Evolutionary conservation across 331 rosid species (phyloP).

Genomic region (Rosa hybrid): DNA sequence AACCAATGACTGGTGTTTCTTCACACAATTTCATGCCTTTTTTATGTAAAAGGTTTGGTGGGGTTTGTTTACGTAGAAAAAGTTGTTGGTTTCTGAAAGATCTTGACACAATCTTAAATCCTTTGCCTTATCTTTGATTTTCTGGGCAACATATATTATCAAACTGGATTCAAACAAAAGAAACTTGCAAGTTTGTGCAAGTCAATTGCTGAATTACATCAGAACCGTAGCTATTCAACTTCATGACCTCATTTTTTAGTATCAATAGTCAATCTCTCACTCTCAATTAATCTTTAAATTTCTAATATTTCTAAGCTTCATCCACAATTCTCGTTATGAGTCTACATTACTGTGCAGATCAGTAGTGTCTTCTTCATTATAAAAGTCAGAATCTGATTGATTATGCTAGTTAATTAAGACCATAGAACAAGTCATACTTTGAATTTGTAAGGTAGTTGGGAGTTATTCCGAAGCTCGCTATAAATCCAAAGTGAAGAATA

Average conservation of each 20-base stretch:
- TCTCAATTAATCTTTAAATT: neutral
- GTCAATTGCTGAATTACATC: neutral
- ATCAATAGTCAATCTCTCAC: neutral
- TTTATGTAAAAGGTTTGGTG: neutral
- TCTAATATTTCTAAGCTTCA: neutral
- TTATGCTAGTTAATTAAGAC: constrained; percentile 1
- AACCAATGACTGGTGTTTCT: neutral
- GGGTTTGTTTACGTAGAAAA: neutral
- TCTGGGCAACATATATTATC: neutral
- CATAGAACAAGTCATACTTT: constrained; percentile 4
- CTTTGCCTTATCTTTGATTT: neutral
- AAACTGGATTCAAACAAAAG: neutral
- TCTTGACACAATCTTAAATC: neutral
- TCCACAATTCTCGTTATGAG: neutral
- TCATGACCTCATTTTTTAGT: neutral
- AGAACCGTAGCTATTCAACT: neutral
- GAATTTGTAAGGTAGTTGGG: neutral
- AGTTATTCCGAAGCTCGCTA: neutral
- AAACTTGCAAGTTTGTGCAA: neutral
- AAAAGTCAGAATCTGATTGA: neutral
- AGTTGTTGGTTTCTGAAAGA: neutral
- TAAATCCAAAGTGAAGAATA: neutral
- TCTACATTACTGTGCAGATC: neutral
- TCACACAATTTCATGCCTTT: neutral
- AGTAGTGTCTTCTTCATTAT: neutral